Base-by-base conservation (phyloP, 768 basidiomycete species). In the Leccinum barrowsii region DNA sequence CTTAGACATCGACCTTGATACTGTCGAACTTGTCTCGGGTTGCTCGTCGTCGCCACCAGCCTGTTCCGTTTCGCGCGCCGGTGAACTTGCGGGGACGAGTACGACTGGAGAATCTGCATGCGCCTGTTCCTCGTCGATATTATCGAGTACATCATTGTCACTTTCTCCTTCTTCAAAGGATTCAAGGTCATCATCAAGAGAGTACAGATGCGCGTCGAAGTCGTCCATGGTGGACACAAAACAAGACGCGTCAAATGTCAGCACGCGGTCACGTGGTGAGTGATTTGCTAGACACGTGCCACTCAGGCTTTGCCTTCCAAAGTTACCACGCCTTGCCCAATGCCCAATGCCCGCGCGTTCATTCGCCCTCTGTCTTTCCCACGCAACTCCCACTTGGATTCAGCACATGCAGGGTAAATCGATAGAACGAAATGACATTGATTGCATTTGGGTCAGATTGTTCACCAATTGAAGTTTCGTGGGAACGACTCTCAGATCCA, bases 121-220 rank as follows among this genome's bases (percentile, higher is more conserved):
- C 2, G 8, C 49, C 46, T 58, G 56, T 2, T 67, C 62, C 17
- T 69, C 67, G 24, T 69, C 56, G 17, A 67, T 59, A n/a, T 69
- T 58, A 11, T 67, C 67, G 28, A 67, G 49, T 1, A 67, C 57
- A 10, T 69, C 67, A 15, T 64, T 69, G 0, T 69, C 67, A 1
- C 61, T 67, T 54, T 60, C 56, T 5, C 24, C 44, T 17, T 59
- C 60, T 37, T 58, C 50, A 5, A 19, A 10, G 7, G 12, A 10
- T 5, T 67, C 61, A 7, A n/a, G 6, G n/a, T 61, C 65, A 21
- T 69, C 67, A 15, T 69, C 67, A 15, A 69, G 59, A 2, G 67
- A 67, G 52, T 60, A 61, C 40, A 69, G 46, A 34, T 48, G 61
- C 52, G 62, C 67, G 42, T 68, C 67, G 59, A 64, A 68, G 57